Evolutionary conservation across 306 rosid genomes (phyloP).

Genomic region (Rosa rugosa): DNA sequence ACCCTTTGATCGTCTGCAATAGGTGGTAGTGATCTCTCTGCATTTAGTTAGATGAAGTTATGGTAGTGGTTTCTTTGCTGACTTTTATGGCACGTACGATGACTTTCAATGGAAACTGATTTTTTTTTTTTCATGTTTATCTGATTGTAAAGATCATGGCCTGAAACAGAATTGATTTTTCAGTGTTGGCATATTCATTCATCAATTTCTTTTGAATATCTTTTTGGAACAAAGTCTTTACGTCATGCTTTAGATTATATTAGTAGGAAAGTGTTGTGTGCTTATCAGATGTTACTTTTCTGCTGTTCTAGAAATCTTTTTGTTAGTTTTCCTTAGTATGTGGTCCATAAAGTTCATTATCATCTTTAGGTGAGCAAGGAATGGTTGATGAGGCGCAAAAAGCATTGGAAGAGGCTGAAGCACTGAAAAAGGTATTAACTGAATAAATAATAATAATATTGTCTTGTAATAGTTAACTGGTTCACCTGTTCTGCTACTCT

Average conservation of each 20-base stretch:
- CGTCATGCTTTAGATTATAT: not conserved
- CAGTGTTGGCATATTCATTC: not conserved
- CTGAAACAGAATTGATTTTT: not conserved
- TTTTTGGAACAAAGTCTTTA: not conserved
- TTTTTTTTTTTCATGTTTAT: not conserved
- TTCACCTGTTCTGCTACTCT: not conserved
- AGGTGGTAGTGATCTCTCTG: not conserved
- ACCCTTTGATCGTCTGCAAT: not conserved
- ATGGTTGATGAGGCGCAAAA: slow-evolving; percentile 97
- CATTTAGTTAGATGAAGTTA: not conserved
- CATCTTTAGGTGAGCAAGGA: slow-evolving; percentile 93
- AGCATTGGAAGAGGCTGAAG: slow-evolving; percentile 99
- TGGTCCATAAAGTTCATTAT: slow-evolving; percentile 14
- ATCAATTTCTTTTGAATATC: not conserved
- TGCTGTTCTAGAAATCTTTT: slow-evolving; percentile 1
- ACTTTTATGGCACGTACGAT: not conserved
- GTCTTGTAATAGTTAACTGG: not conserved
- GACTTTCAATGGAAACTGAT: not conserved
- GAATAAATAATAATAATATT: not conserved
- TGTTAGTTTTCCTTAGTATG: not conserved
- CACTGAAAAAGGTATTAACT: slow-evolving; percentile 79
- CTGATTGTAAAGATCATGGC: not conserved
- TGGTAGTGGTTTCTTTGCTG: not conserved
- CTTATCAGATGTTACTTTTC: not conserved
- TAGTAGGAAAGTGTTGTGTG: not conserved